Evolutionary conservation across 2,329 filamentous ascomycete genomes (phyloP), one percentile per base, ranked within the genome.

Genomic region (Xylariaceae sp.): DNA sequence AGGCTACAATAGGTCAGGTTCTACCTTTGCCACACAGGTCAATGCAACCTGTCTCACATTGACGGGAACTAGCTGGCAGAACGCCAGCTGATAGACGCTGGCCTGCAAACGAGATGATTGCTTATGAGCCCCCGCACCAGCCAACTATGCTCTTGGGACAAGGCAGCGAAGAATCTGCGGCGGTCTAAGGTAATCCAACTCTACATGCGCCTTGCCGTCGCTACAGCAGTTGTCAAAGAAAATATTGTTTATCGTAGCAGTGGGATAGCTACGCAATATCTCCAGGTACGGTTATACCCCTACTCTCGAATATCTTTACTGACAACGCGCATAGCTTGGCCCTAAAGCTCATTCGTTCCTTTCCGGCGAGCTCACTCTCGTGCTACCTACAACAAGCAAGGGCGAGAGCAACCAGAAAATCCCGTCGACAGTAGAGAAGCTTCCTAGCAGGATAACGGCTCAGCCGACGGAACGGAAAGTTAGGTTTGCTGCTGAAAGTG

Each of bases 401-500:
- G 13, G 30, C 17, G 30, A 32, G 30, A 32, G 9, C 4, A 16
- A 9, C 13, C 30, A 32, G 18, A 32, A 16, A 17, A 32, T 16
- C 12, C 13, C 30, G 13, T 32, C 30, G 30, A 32, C 14, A 15
- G 17, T 32, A 32, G 30, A 32, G 30, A 32, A 32, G 30, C 30
- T 32, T 32, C 30, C 17, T 32, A 13, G 30, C 14, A 19, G 30
- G 14, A 32, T 9, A 32, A 32, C 14, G 13, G 30, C n/a, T 32
- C 30, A 32, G 30, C 30, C 30, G 14, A 32, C 14, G 30, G 21
- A 24, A 24, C 30, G 30, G 30, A 32, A 32, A 13, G 30, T 32
- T 16, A 32, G 30, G 13, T 32, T 32, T n/a, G n/a, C n/a, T 16
- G 30, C 30, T 32, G n/a, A 15, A 32, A 32, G 30, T 32, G 30